These are phyloP conservation scores for Camellia lanceoleosa DNA, from an alignment of 148 eudicot genomes.

Conservation along the genomic window DNA sequence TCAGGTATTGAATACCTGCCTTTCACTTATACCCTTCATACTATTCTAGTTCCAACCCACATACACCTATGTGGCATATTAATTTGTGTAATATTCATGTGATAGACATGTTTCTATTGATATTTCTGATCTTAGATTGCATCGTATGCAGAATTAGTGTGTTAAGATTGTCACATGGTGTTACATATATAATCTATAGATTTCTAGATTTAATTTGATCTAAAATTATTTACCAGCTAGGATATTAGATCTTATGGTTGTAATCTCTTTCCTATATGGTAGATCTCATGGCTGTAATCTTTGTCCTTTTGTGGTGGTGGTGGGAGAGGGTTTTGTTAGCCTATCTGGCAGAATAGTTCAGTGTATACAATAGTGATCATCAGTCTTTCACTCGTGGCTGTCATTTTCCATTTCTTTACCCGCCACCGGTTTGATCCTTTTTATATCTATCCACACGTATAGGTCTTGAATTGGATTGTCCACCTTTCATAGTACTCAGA, in stretches of 20 bases:
- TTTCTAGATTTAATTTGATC: background rate
- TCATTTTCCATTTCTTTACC: background rate
- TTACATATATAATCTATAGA: background rate
- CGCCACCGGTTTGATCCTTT: background rate
- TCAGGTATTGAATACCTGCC: slow-evolving; percentile 48
- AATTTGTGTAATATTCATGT: too few relatives aligned
- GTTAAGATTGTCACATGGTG: background rate
- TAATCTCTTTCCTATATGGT: background rate
- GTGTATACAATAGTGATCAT: background rate
- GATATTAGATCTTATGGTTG: background rate
- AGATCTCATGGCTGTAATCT: background rate
- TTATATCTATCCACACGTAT: background rate
- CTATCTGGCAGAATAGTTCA: background rate
- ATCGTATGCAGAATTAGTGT: too few relatives aligned
- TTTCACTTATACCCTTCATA: slow-evolving; percentile 4
- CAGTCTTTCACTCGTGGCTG: background rate
- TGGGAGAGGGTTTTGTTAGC: background rate
- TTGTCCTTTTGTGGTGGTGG: slow-evolving; percentile 1
- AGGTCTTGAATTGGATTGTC: background rate
- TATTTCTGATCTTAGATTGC: background rate
- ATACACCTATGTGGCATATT: background rate
- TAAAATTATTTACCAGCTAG: background rate
- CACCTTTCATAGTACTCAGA: background rate
- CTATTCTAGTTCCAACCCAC: background rate
- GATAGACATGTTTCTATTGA: background rate